Percentiles rank a stretch among this genome's conserved stretches.
These are phyloP conservation scores for Hyaloperonospora arabidopsidis DNA, from an alignment of 352 stramenopile genomes.

Conservation along the genomic window DNA sequence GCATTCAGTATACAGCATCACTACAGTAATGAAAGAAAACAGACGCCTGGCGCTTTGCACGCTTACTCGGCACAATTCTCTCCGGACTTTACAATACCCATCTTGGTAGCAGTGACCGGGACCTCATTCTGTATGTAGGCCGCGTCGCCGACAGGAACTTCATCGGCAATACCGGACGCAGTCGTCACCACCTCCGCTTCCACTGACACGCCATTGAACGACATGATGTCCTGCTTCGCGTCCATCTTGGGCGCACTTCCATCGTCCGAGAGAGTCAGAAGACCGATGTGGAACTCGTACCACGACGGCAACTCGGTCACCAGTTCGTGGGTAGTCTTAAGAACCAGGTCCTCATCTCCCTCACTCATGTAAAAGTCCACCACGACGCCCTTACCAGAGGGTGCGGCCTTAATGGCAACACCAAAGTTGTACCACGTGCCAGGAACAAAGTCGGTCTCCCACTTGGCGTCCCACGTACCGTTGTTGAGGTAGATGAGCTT, in stretches of 20 bases:
- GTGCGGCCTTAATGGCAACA: conserved; percentile 1
- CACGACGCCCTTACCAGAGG: conserved; percentile 1
- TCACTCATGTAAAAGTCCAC: conserved; percentile 9
- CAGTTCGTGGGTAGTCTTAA: conserved; percentile 1
- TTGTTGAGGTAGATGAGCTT: conserved; percentile 15
- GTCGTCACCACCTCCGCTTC: conserved; percentile 6
- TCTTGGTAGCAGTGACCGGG: too few species aligned
- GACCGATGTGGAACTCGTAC: conserved; percentile 9
- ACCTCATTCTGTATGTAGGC: too few species aligned
- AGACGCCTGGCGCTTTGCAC: too few species aligned
- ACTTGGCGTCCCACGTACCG: conserved; percentile 12
- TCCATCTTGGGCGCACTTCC: conserved; percentile 14
- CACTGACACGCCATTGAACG: conserved; percentile 15
- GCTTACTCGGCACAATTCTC: too few species aligned
- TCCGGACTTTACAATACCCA: too few species aligned
- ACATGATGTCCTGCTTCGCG: conserved; percentile 13
- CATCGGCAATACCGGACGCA: not conserved
- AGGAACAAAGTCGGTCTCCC: conserved; percentile 5
- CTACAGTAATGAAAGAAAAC: too few species aligned
- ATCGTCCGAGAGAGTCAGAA: conserved; percentile 11
- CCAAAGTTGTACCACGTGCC: conserved; percentile 16
- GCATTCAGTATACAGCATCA: too few species aligned
- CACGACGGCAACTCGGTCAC: not conserved
- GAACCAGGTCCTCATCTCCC: conserved; percentile 5
- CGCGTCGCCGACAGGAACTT: not conserved